Evolutionary conservation across 2,329 filamentous ascomycete genomes (phyloP).

Genomic region (Sporothrix schenckii): DNA sequence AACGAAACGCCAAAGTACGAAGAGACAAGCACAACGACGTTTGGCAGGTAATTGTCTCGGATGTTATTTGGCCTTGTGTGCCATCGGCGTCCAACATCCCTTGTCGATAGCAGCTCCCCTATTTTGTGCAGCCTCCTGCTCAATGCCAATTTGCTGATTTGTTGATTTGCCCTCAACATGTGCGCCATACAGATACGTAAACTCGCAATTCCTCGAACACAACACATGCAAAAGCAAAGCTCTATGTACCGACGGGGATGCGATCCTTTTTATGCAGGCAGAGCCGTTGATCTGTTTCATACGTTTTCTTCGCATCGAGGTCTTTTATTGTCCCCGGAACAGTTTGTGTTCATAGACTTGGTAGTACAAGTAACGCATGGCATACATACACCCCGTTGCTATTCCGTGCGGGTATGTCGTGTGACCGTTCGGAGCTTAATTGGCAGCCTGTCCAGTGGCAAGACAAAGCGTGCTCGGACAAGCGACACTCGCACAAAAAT

Average conservation of each 20-base stretch:
- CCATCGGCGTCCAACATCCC: neutral
- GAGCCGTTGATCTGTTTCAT: neutral
- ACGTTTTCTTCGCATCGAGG: neutral
- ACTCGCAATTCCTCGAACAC: neutral
- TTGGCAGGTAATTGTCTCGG: conserved; percentile 31
- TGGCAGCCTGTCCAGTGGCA: neutral
- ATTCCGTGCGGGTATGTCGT: conserved; percentile 25
- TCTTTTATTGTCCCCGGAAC: neutral
- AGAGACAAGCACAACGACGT: neutral
- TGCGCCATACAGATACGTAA: neutral
- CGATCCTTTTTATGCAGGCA: conserved; percentile 17
- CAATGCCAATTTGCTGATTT: conserved; percentile 10
- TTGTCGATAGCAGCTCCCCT: neutral
- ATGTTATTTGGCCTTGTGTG: conserved; percentile 27
- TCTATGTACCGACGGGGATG: neutral
- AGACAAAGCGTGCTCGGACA: neutral
- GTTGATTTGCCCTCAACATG: neutral
- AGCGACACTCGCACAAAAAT: neutral
- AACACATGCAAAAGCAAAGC: neutral
- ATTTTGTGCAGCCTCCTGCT: neutral
- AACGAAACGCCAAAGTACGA: neutral
- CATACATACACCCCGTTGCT: neutral
- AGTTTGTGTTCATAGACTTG: neutral
- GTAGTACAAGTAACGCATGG: neutral
- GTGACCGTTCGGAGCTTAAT: conserved; percentile 25